Evolutionary conservation across 1,284 basidiomycete genomes (phyloP), one percentile per base, ranked within the genome.

Genomic region (Puccinia triticina): DNA sequence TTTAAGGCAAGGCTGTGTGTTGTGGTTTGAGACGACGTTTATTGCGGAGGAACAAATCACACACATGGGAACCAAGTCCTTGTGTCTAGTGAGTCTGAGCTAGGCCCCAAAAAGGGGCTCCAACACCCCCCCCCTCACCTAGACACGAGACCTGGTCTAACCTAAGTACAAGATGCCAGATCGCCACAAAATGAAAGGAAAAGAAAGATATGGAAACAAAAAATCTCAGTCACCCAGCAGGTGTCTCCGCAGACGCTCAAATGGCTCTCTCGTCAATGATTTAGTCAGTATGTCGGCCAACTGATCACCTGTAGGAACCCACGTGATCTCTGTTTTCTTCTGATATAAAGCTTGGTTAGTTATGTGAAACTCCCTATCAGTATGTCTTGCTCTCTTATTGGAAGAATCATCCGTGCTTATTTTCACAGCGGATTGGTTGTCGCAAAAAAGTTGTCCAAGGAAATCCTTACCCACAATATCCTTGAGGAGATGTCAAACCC

Each of bases 211-310:
- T 46, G 8, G 14, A 46, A 14, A 46, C 8, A 14, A 46, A 46
- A 46, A 46, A 14, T 14, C 14, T 46, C 43, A 46, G 43, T 7
- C 7, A 7, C 43, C 43, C 7, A 46, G 43, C 8, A 46, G 43
- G 43, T 46, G 43, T 7, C 14, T 7, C 43, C 50, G 11, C 23
- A 53, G 50, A 5, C 50, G 12, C 50, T 23, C 23, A 23, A 64
- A 64, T 5, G 18, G 10, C 26, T 64, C 61, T 5, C 14, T 32
- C 18, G 43, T 37, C 10, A 74, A 29, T 5, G 48, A 12, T 29
- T 77, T 77, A 64, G 74, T 77, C 3, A 77, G 18, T 0, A 77
- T 61, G 57, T 77, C 74, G 1, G 74, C 74, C 12, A 61, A 23
- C 34, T 59, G 50, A n/a, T 61, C 55, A n/a, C 40, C 26, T 2